Conservation (phyloP, 139 green algal species). For the Spirogloea muscicola region DNA sequence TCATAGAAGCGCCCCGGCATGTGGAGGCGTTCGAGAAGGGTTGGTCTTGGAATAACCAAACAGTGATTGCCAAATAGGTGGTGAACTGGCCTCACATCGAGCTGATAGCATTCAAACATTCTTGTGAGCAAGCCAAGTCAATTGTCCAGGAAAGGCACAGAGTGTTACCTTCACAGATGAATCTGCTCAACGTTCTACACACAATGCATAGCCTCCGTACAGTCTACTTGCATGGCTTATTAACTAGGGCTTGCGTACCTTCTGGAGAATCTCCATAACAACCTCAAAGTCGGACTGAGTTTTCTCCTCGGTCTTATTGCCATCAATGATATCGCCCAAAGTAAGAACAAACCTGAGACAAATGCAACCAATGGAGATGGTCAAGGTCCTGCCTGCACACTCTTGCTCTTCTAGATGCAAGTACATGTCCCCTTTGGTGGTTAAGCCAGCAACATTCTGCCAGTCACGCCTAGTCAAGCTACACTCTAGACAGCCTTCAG, state of each 20-base stretch:
- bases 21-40: conserved; percentile 48
- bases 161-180: not conserved
- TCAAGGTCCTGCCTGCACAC: not conserved
- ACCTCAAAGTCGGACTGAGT: conserved; percentile 35
- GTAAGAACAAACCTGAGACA: conserved; percentile 49
- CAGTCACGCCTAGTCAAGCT: too few species aligned
- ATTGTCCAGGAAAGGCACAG: not conserved
- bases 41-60: conserved; percentile 44
- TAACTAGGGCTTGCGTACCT: conserved; percentile 10
- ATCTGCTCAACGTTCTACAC: conserved; percentile 3
- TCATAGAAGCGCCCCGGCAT: conserved; percentile 56
- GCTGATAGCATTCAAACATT: not conserved
- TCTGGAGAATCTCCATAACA: conserved; percentile 15
- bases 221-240: not conserved
- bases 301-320: conserved; percentile 43
- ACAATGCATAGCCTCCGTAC: not conserved
- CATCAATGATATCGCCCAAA: conserved; percentile 70
- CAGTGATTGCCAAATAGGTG: conserved; percentile 74
- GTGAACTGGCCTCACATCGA: conserved; percentile 33
- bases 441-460: not conserved
- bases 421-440: not conserved
- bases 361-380: not conserved
- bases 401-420: not conserved
- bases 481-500: too few species aligned
- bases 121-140: not conserved